Evolutionary conservation across 148 eudicot species (phyloP).

Genomic region (Arbutus unedo): DNA sequence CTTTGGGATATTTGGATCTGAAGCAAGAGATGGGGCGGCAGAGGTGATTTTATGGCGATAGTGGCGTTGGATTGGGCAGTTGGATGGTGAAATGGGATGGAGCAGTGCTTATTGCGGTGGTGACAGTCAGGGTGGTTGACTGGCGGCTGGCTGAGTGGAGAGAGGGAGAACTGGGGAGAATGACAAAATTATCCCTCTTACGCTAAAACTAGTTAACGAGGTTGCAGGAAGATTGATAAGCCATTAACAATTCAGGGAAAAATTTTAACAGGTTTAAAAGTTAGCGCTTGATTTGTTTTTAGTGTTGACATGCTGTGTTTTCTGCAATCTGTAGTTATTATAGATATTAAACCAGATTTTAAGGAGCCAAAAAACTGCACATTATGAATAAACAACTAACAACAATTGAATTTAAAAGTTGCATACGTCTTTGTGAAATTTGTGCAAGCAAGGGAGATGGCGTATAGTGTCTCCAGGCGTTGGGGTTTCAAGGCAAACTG

Average conservation of each 20-base stretch:
- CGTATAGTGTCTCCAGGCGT: conserved; percentile 74
- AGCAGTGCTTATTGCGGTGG: background rate
- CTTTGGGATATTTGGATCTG: background rate
- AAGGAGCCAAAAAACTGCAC: background rate
- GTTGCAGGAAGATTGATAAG: background rate
- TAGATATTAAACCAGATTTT: background rate
- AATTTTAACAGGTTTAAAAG: background rate
- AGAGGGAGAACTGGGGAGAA: background rate
- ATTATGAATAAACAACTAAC: background rate
- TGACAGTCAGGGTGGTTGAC: background rate
- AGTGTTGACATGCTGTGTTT: background rate
- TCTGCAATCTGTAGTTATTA: background rate
- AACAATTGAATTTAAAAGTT: background rate
- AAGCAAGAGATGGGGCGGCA: background rate
- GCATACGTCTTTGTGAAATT: conserved; percentile 93
- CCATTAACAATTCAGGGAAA: background rate
- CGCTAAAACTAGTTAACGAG: background rate
- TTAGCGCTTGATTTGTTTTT: background rate
- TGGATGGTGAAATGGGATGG: background rate
- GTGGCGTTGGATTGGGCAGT: background rate
- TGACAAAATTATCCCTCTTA: background rate
- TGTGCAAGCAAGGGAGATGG: conserved; percentile 95
- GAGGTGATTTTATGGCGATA: background rate
- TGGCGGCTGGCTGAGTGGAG: background rate
- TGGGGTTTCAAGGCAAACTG: conserved; percentile 88